These are phyloP conservation scores for Phragmites australis DNA, from an alignment of 176 grass and related monocot genomes.

Conservation along the genomic window DNA sequence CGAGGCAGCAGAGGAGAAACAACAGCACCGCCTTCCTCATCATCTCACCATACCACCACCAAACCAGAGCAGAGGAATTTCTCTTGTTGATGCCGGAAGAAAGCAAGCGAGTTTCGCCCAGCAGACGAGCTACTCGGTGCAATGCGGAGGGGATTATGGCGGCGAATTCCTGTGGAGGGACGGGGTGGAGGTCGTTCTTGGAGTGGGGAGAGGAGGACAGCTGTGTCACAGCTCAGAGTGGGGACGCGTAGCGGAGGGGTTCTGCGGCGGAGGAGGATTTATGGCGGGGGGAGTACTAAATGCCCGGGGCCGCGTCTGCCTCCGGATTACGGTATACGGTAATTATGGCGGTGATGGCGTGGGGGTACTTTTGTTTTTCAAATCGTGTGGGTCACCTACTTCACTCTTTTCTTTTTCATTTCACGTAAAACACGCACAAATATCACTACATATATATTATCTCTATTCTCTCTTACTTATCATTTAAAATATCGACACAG, in stretches of 20 bases:
- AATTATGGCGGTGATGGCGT: slow-evolving; percentile 32
- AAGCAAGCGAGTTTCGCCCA: background rate
- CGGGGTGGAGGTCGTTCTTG: background rate
- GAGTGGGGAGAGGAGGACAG: slow-evolving; percentile 54
- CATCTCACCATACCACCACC: slow-evolving; percentile 6
- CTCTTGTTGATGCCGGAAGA: no score
- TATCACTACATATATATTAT: no score
- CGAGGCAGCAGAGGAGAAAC: slow-evolving; percentile 7
- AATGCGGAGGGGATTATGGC: slow-evolving; percentile 33
- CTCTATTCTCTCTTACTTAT: no score
- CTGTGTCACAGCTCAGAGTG: slow-evolving; percentile 54
- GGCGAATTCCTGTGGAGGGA: slow-evolving; percentile 7
- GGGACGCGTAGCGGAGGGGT: background rate
- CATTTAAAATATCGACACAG: no score
- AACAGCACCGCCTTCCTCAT: slow-evolving; percentile 11
- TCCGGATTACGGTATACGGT: background rate
- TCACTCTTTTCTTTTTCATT: background rate
- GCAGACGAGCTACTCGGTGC: background rate
- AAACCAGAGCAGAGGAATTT: background rate
- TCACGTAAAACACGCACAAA: background rate
- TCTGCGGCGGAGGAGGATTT: slow-evolving; percentile 38
- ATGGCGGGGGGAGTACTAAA: slow-evolving; percentile 41
- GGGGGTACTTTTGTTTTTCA: slow-evolving; percentile 16
- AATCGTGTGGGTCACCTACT: background rate
- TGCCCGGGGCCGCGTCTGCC: slow-evolving; percentile 6